Percentiles rank a stretch among this genome's conserved stretches.
Conservation (phyloP, 768 basidiomycete genomes). For the Mycena olivaceomarginata region DNA sequence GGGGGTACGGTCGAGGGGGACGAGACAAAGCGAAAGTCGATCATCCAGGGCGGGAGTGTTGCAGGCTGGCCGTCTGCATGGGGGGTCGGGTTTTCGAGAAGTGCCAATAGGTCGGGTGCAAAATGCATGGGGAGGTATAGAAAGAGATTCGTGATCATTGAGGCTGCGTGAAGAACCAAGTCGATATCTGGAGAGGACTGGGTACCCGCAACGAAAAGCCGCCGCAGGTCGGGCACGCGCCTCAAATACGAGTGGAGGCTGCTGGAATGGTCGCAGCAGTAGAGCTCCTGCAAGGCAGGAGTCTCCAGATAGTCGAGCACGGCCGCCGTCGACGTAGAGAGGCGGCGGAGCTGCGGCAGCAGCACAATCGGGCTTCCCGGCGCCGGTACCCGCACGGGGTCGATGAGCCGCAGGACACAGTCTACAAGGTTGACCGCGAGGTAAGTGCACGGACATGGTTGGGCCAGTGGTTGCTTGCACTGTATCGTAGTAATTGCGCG, state of each 20-base stretch:
- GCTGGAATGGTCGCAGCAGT: conserved; percentile 10
- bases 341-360: conserved; percentile 18
- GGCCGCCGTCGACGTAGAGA: conserved; percentile 3
- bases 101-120: neutral
- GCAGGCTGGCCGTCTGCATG: neutral
- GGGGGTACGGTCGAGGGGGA: neutral
- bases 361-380: neutral
- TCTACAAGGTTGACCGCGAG: conserved; percentile 23
- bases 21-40: neutral
- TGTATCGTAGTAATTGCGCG: conserved; percentile 10
- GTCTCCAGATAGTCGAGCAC: conserved; percentile 1
- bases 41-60: neutral
- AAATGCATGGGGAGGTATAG: neutral
- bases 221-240: conserved; percentile 12
- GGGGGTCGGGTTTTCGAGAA: neutral
- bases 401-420: neutral
- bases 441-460: neutral
- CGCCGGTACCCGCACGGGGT: too few species aligned
- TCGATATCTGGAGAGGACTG: neutral
- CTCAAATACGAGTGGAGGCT: neutral
- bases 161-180: conserved; percentile 15
- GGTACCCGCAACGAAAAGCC: conserved; percentile 5
- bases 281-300: neutral
- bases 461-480: neutral
- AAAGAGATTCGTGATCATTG: conserved; percentile 15